Base-by-base conservation (phyloP, 805 yeast genomes). In the Nematodospora valgi region DNA sequence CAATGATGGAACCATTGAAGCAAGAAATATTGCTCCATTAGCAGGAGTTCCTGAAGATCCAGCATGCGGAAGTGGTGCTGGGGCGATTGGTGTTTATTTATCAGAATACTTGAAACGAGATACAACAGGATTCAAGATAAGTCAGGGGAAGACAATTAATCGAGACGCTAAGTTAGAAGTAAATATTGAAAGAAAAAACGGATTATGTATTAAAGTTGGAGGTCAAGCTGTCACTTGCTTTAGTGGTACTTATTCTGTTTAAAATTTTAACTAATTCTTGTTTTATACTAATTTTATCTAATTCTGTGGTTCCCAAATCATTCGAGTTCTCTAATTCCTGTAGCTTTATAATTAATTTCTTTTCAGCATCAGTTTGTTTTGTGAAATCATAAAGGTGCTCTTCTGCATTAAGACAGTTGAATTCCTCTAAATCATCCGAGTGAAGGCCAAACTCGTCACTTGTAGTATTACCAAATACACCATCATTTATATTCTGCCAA, bases 31-130 rank as follows among this genome's bases (percentile, higher is more conserved):
- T 47, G 65, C 67, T 3, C 68, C 71, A 1, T 32, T 20, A 4
- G 44, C 38, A 2, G 64, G 62, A 11, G 54, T 62, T 1, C 31
- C 41, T n/a, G 80, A 74, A 40, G 80, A 74, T 47, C 78, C 78
- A 1, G 79, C 70, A 6, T 74, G 79, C 49, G 80, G 80, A 2
- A 62, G 71, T 40, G 79, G 79, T 11, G 51, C 60, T 15, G 62
- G 54, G 2, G 59, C 61, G 9, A 41, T 53, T 11, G 62, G 56
- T 1, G 56, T 53, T 5, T 51, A 40, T 32, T 45, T 54, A 22
- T 40, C 45, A 6, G 45, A 41, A 13, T 29, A 23, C 12, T 37
- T 30, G 15, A 33, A 35, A 34, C 12, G 11, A 15, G 30, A 30
- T 20, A 17, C 19, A n/a, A 58, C 66, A 2, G 55, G 54, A 10